Evolutionary conservation across 2,329 filamentous ascomycete species (phyloP).

Genomic region (Colletotrichum abscissum): DNA sequence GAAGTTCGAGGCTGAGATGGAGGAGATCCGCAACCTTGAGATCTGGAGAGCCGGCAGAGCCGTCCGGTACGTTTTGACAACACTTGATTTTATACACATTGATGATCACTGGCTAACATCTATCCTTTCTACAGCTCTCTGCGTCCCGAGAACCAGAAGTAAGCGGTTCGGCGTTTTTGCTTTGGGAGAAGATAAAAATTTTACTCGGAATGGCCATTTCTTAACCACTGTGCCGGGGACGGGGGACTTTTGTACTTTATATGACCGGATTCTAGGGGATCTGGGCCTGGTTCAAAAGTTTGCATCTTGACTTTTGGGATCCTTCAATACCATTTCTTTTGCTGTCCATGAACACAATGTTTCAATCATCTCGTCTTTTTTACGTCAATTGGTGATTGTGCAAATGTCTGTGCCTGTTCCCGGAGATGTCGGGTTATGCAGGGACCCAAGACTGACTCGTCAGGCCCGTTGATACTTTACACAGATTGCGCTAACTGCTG

Average conservation of each 20-base stretch:
- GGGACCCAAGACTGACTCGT: conserved; percentile 8
- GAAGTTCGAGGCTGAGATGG: conserved; percentile 97
- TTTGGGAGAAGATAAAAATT: conserved; percentile 27
- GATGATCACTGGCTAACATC: conserved; percentile 36
- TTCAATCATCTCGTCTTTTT: not conserved
- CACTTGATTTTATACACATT: conserved; percentile 33
- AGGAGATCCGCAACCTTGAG: conserved; percentile 97
- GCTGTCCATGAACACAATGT: conserved; percentile 5
- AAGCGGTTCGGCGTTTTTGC: conserved; percentile 46
- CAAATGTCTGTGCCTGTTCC: not conserved
- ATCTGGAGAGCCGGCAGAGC: conserved; percentile 99
- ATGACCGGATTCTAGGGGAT: conserved; percentile 44
- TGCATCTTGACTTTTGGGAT: conserved; percentile 36
- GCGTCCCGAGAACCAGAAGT: conserved; percentile 89
- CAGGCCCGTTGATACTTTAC: not conserved
- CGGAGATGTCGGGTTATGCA: conserved; percentile 2
- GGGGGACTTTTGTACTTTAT: conserved; percentile 48
- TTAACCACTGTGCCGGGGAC: conserved; percentile 32
- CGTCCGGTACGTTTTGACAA: conserved; percentile 72
- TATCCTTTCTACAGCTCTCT: conserved; percentile 65
- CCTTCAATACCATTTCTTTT: conserved; percentile 36
- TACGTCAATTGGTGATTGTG: not conserved
- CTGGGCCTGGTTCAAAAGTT: conserved; percentile 39
- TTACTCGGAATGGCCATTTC: conserved; percentile 30
- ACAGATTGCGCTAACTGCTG: not conserved